Evolutionary conservation across 495 filamentous ascomycete genomes (phyloP), one percentile per base, ranked within the genome.

Genomic region (Penicillium argentinense): DNA sequence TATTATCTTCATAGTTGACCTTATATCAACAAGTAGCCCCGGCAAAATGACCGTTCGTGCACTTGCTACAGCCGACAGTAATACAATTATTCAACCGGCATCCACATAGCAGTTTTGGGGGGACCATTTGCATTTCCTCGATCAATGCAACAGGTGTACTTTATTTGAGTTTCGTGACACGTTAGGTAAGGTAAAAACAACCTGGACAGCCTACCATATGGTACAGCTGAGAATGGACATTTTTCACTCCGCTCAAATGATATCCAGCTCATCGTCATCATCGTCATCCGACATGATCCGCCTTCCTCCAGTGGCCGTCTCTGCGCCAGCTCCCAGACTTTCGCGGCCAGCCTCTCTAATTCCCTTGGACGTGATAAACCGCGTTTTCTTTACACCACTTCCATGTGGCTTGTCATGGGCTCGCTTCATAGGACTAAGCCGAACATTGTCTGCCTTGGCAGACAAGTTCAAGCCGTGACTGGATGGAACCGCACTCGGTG

Each of bases 261-360:
- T 79, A 47, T 81, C 79, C 43, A 82, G 58, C 19, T 80, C 76
- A 52, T 78, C 77, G 40, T 80, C 76, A 39, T 73, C 69, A 38
- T 70, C 59, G 45, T 73, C 68, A 51, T 77, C 57, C 51, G 60
- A 47, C 39, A 67, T 26, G 57, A 57, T 60, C 45, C 45, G 60
- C 42, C 48, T 53, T 43, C 45, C 57, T 29, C 53, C 60, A 42
- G 42, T 57, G 46, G 46, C 59, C 45, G 37, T 50, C 41, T 53
- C 73, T 49, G 51, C 73, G 5, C 57, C 73, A 2, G 72, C 76
- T 23, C 85, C 85, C 3, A 89, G 50, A 57, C 87, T 89, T 51
- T 91, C 87, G 47, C 85, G 74, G 3, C 86, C 87, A 0, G 87
- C 86, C 60, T 88, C 86, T 56, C 79, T 79, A 46, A 88, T 89